Evolutionary conservation across 306 rosid species (phyloP).

Genomic region (Cucurbita moschata): DNA sequence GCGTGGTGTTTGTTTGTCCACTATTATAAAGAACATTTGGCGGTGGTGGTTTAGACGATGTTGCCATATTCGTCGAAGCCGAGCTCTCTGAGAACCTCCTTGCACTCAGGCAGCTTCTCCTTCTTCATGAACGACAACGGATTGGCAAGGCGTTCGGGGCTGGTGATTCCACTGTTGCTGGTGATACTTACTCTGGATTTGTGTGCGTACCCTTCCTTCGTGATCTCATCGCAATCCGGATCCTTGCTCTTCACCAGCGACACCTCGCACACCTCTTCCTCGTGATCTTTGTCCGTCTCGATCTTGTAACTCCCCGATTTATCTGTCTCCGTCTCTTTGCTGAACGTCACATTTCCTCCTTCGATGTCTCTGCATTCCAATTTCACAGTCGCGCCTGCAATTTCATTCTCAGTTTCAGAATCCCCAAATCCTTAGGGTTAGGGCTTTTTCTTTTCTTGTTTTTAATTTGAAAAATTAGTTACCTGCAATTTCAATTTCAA

Average conservation of each 20-base stretch:
- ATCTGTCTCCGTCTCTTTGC: constrained; percentile 29
- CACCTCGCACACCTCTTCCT: constrained; percentile 51
- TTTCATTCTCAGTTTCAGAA: not conserved
- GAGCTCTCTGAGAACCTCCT: constrained; percentile 34
- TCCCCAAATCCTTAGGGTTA: not conserved
- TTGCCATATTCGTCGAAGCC: constrained; percentile 9
- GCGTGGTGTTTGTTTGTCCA: too few relatives aligned
- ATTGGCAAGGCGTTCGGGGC: constrained; percentile 34
- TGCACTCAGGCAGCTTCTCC: constrained; percentile 21
- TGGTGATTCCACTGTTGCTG: constrained; percentile 37
- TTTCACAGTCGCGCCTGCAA: constrained; percentile 37
- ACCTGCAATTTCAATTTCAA: too few relatives aligned
- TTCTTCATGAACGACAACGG: constrained; percentile 63
- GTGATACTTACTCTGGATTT: constrained; percentile 50
- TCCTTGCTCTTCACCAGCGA: constrained; percentile 26
- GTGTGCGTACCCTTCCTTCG: constrained; percentile 2
- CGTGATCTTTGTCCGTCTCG: constrained; percentile 50
- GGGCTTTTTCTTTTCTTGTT: too few relatives aligned
- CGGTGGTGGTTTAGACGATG: not conserved
- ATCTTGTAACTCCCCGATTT: constrained; percentile 21
- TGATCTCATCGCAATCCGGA: constrained; percentile 26
- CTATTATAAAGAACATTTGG: too few relatives aligned
- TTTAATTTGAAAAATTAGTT: too few relatives aligned
- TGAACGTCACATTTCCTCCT: constrained; percentile 20
- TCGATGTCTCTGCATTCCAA: constrained; percentile 36